Evolutionary conservation across 2,329 filamentous ascomycete genomes (phyloP).

Genomic region (Pyrenophora seminiperda): DNA sequence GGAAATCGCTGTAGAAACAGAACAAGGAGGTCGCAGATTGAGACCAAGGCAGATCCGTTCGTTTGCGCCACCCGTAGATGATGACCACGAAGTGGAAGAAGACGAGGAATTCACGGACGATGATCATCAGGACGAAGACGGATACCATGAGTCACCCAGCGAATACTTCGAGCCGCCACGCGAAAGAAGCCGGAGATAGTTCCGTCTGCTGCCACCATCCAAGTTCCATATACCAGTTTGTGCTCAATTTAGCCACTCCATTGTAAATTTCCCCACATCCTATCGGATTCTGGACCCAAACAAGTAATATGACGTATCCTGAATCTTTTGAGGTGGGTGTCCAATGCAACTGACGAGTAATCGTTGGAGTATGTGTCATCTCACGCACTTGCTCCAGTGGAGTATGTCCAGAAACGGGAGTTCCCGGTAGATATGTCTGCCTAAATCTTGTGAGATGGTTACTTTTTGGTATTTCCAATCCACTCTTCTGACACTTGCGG

Average conservation of each 20-base stretch:
- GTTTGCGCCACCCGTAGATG: not conserved
- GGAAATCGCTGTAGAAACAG: constrained; percentile 22
- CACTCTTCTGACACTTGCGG: not conserved
- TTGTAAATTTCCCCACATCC: not conserved
- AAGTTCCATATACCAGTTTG: no score
- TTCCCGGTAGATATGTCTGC: not conserved
- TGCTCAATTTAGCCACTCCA: not conserved
- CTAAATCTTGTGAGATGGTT: not conserved
- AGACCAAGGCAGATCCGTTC: not conserved
- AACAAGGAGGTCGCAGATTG: constrained; percentile 20
- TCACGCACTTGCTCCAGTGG: not conserved
- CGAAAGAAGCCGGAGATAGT: constrained; percentile 5
- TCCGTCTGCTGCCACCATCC: no score
- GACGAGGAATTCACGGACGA: constrained; percentile 32
- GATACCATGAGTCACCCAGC: constrained; percentile 20
- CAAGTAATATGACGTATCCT: not conserved
- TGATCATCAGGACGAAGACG: constrained; percentile 17
- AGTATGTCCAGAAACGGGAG: not conserved
- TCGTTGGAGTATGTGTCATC: not conserved
- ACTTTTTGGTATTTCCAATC: not conserved
- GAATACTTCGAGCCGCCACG: constrained; percentile 22
- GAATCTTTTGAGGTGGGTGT: not conserved
- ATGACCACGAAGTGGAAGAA: constrained; percentile 19
- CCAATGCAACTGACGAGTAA: not conserved
- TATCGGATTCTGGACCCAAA: not conserved